Evolutionary conservation across 2,329 filamentous ascomycete species (phyloP).

Genomic region (Arthrobotrys iridis): DNA sequence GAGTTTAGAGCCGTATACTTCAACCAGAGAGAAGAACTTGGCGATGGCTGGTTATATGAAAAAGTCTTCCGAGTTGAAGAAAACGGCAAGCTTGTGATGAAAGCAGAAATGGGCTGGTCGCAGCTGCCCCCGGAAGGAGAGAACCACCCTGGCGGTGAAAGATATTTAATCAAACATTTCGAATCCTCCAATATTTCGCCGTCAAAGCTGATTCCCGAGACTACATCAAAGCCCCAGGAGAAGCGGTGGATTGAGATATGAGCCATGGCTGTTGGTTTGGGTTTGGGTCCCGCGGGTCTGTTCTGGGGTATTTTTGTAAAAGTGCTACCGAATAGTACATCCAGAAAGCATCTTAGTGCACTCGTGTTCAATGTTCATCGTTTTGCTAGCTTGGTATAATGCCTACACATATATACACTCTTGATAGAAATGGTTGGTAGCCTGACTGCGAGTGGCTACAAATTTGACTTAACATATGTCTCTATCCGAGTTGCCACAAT

Average conservation of each 20-base stretch:
- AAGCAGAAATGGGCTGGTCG: conserved; percentile 23
- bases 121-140: neutral
- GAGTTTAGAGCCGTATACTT: conserved; percentile 39
- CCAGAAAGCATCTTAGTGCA: neutral
- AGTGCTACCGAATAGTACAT: neutral
- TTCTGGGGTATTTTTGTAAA: neutral
- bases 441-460: too few species aligned
- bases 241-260: neutral
- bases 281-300: too few species aligned
- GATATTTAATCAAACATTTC: conserved; percentile 21
- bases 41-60: conserved; percentile 41
- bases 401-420: too few species aligned
- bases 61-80: neutral
- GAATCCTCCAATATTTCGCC: conserved; percentile 2
- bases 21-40: neutral
- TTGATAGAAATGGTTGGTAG: too few species aligned
- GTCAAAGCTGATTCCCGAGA: neutral
- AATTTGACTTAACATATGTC: too few species aligned
- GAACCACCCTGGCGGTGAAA: neutral
- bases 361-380: neutral
- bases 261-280: too few species aligned
- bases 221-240: neutral
- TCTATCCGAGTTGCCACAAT: too few species aligned
- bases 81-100: neutral
- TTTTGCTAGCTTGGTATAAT: too few species aligned